A percentile compares a stretch with the other conserved stretches of the same genome.
Conservation (phyloP, 2,329 filamentous ascomycete species). For the Fusarium fracticaudum region DNA sequence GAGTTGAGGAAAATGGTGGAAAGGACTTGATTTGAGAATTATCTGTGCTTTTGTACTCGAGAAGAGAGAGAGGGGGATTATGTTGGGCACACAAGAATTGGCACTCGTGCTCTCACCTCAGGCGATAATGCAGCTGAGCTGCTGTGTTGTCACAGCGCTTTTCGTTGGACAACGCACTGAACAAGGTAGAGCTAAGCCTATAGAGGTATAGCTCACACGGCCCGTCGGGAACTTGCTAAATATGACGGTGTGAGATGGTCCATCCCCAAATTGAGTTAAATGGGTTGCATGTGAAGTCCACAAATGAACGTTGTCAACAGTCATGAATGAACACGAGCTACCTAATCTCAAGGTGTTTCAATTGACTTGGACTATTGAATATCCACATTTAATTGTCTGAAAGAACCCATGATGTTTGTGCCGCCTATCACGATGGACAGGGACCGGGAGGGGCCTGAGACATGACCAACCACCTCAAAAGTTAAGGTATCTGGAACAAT, state of each 20-base stretch:
- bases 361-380: neutral
- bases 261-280: neutral
- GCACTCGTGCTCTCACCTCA: slow-evolving; percentile 22
- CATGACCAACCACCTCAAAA: slow-evolving; percentile 22
- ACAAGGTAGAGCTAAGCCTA: slow-evolving; percentile 8
- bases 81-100: slow-evolving; percentile 21
- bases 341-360: neutral
- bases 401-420: neutral
- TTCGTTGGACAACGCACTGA: slow-evolving; percentile 9
- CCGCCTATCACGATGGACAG: neutral
- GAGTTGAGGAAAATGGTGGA: neutral
- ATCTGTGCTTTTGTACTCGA: slow-evolving; percentile 1
- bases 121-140: slow-evolving; percentile 18
- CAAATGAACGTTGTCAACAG: neutral
- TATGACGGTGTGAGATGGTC: slow-evolving; percentile 11
- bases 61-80: neutral
- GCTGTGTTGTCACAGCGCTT: slow-evolving; percentile 33
- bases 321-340: neutral
- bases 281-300: neutral
- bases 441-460: neutral
- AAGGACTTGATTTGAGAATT: neutral
- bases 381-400: neutral
- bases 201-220: slow-evolving; percentile 7
- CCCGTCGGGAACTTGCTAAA: slow-evolving; percentile 28
- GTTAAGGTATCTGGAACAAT: neutral